These are phyloP conservation scores for Arthrobotrys sinensis DNA, from an alignment of 2,329 filamentous ascomycete species.

Conservation along the genomic window DNA sequence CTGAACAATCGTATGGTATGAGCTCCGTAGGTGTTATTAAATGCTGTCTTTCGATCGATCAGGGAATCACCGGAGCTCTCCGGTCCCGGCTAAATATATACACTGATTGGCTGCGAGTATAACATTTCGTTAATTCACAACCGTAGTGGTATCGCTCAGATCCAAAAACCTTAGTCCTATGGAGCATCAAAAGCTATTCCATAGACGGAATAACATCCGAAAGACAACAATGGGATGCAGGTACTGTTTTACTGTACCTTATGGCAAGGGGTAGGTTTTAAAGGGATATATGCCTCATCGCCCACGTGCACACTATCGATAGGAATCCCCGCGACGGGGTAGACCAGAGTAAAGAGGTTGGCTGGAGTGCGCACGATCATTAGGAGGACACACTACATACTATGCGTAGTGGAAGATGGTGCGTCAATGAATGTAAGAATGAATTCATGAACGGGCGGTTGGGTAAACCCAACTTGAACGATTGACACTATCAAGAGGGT, in stretches of 20 bases:
- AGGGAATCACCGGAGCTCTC: conserved; percentile 5
- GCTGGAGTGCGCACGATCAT: too few species aligned
- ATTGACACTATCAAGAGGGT: background rate
- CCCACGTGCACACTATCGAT: conserved; percentile 31
- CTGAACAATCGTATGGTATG: conserved; percentile 14
- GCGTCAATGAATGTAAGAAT: background rate
- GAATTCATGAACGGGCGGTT: background rate
- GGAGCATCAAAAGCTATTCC: conserved; percentile 8
- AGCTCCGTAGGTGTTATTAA: background rate
- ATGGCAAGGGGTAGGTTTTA: conserved; percentile 24
- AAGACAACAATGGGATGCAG: conserved; percentile 43
- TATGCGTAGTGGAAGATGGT: too few species aligned
- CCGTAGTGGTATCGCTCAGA: background rate
- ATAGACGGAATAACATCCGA: conserved; percentile 36
- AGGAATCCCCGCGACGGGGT: background rate
- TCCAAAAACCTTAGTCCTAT: background rate
- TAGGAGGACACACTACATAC: too few species aligned
- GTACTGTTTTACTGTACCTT: conserved; percentile 24
- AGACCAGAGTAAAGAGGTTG: too few species aligned
- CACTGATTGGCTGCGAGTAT: background rate
- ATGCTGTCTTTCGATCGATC: background rate
- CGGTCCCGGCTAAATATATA: conserved; percentile 2
- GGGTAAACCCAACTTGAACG: background rate
- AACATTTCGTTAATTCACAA: background rate
- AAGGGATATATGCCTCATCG: conserved; percentile 44